These are phyloP conservation scores for Apophysomyces elegans DNA, from an alignment of 371 early-diverging fungal species.

Conservation along the genomic window DNA sequence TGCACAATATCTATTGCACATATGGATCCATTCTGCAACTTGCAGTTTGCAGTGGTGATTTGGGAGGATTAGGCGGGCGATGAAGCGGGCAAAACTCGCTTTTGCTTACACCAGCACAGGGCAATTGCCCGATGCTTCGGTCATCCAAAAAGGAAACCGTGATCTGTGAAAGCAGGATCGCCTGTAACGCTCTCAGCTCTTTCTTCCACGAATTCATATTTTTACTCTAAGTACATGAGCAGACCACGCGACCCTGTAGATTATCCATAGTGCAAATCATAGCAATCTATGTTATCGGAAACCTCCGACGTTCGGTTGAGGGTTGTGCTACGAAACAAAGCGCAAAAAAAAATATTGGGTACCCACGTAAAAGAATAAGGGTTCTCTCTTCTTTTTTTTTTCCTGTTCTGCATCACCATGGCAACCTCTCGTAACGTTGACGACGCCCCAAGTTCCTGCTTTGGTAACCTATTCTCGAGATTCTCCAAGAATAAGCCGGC, in stretches of 20 bases:
- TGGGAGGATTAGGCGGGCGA: neutral
- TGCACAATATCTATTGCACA: neutral
- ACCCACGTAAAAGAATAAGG: neutral
- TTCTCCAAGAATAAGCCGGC: constrained; percentile 19
- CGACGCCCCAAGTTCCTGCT: constrained; percentile 18
- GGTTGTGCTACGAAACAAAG: neutral
- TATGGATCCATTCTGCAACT: neutral
- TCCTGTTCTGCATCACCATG: neutral
- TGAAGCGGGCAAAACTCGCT: neutral
- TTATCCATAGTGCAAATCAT: neutral
- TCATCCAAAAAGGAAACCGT: neutral
- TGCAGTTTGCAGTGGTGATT: too few species aligned
- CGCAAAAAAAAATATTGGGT: neutral
- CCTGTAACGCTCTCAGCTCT: neutral
- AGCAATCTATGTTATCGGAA: neutral
- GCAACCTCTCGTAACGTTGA: constrained; percentile 1
- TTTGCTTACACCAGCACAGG: neutral
- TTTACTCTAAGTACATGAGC: neutral
- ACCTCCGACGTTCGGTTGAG: constrained; percentile 7
- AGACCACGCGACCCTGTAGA: too few species aligned
- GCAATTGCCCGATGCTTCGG: neutral
- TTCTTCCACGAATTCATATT: neutral
- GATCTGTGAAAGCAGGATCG: too few species aligned
- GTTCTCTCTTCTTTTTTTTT: neutral
- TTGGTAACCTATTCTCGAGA: constrained; percentile 20